These are phyloP conservation scores for Diversispora epigaea DNA, from an alignment of 192 early-diverging fungal genomes.

Conservation along the genomic window DNA sequence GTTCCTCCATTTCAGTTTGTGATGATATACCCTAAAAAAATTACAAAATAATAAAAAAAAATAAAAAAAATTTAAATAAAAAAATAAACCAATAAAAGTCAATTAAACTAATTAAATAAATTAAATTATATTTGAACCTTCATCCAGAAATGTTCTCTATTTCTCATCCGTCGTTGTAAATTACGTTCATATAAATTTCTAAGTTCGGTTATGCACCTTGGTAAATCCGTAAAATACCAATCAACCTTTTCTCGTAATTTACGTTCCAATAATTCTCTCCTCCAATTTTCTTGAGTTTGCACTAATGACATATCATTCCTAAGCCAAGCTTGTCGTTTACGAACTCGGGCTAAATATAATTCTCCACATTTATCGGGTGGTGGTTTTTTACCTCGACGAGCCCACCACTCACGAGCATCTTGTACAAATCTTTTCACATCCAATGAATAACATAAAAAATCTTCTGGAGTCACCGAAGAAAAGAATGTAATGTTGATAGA, in stretches of 20 bases:
- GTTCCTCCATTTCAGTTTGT: conserved; percentile 17
- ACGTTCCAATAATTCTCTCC: conserved; percentile 24
- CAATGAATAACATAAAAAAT: conserved; percentile 5
- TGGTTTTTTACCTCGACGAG: conserved; percentile 31
- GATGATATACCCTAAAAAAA: conserved; percentile 16
- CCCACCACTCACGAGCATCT: conserved; percentile 34
- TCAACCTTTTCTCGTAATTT: conserved; percentile 33
- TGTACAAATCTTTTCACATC: conserved; percentile 28
- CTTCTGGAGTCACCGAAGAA: conserved; percentile 8
- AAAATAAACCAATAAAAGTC: not conserved
- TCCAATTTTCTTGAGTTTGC: conserved; percentile 29
- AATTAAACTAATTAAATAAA: not conserved
- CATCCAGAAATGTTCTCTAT: conserved; percentile 27
- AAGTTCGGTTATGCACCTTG: not conserved
- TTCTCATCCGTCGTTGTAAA: conserved; percentile 26
- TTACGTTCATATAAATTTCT: conserved; percentile 22
- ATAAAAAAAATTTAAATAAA: not conserved
- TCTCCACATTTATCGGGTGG: conserved; percentile 33
- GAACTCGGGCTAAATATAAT: conserved; percentile 25
- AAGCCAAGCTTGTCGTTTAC: conserved; percentile 27
- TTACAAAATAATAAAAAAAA: not conserved
- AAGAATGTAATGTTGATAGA: not conserved
- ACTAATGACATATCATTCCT: conserved; percentile 18
- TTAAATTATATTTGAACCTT: not conserved
- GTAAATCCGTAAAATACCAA: conserved; percentile 31